Conservation (phyloP, 129 eudicot genomes). For the Scalesia atractyloides region DNA sequence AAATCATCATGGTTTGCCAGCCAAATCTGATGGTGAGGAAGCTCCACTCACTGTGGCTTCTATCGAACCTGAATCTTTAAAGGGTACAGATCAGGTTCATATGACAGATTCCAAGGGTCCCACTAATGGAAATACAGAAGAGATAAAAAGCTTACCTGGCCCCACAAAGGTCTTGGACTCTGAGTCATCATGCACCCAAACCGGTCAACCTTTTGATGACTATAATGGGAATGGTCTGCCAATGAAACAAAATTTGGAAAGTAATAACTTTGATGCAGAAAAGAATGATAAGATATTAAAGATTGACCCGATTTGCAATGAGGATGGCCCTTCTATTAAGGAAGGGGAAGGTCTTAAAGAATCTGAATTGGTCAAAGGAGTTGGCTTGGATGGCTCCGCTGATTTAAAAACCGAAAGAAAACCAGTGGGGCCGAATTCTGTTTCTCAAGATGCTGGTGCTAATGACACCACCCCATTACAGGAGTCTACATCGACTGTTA, state of each 20-base stretch:
- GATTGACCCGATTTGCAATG: constrained; percentile 35
- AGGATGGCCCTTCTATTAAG: constrained; percentile 40
- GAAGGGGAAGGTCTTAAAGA: constrained; percentile 38
- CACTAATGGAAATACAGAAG: constrained; percentile 44
- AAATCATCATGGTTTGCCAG: constrained; percentile 33
- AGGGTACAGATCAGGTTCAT: constrained; percentile 40
- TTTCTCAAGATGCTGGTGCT: constrained; percentile 34
- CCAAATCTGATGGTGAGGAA: constrained; percentile 34
- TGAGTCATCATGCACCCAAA: constrained; percentile 65
- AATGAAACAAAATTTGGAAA: constrained; percentile 40
- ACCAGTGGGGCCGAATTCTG: constrained; percentile 28
- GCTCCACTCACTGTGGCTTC: constrained; percentile 35
- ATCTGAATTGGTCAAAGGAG: constrained; percentile 30
- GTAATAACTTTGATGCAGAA: constrained; percentile 39
- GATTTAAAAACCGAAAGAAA: constrained; percentile 43
- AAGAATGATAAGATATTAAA: constrained; percentile 25
- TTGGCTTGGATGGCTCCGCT: constrained; percentile 32
- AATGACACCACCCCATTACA: constrained; percentile 31
- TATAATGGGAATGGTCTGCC: constrained; percentile 41
- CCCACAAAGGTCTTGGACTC: constrained; percentile 57
- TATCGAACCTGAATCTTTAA: constrained; percentile 30
- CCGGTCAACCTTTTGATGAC: constrained; percentile 51
- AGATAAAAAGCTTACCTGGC: constrained; percentile 29
- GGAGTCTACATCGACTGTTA: constrained; percentile 34
- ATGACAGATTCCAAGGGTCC: constrained; percentile 43